Conservation (phyloP, 2,329 filamentous ascomycete genomes). For the Dactylella cylindrospora region DNA sequence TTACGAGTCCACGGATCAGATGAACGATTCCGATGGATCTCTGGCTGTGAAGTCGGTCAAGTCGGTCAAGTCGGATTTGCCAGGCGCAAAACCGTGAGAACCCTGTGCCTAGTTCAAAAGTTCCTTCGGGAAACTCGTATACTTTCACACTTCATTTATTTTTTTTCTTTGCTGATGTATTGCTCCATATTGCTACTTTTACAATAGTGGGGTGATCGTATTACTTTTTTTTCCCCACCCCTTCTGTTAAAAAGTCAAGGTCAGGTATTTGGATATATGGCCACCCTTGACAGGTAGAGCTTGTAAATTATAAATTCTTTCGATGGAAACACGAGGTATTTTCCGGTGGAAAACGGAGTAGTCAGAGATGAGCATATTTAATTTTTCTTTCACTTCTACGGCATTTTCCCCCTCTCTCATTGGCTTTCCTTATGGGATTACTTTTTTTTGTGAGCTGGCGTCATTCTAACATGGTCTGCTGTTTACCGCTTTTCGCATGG, state of each 20-base stretch:
- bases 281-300: too few species aligned
- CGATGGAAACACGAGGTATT: neutral
- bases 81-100: slow-evolving; percentile 29
- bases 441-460: slow-evolving; percentile 7
- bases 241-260: too few species aligned
- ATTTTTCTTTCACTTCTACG: slow-evolving; percentile 1
- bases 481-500: neutral
- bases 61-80: slow-evolving; percentile 40
- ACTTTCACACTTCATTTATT: neutral
- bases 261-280: neutral
- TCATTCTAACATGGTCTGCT: slow-evolving; percentile 4
- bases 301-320: slow-evolving; percentile 4
- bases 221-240: too few species aligned
- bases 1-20: slow-evolving; percentile 38
- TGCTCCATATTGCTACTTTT: neutral
- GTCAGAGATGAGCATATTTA: neutral
- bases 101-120: too few species aligned
- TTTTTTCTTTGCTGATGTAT: neutral
- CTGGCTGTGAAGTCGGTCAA: slow-evolving; percentile 14
- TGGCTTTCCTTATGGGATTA: slow-evolving; percentile 3
- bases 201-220: neutral
- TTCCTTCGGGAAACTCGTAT: too few species aligned
- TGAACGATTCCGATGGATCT: slow-evolving; percentile 31
- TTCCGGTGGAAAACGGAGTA: neutral
- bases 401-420: neutral